Evolutionary conservation across 768 basidiomycete species (phyloP).

Genomic region (Mycena floridula): DNA sequence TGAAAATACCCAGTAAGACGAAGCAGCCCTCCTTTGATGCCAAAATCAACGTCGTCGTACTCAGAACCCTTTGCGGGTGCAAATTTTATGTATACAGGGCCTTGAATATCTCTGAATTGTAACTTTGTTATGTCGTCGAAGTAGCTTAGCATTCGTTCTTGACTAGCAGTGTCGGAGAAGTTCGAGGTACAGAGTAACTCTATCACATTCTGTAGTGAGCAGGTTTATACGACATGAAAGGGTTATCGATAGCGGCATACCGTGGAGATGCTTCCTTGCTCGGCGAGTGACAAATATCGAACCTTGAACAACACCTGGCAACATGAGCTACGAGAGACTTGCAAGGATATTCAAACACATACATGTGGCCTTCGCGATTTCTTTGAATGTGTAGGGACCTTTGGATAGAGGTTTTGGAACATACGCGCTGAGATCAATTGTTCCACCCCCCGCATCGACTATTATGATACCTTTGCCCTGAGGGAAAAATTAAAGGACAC

Average conservation of each 20-base stretch:
- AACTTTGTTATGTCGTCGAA: slow-evolving; percentile 36
- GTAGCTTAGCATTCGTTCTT: too few relatives aligned
- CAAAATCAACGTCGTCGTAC: slow-evolving; percentile 30
- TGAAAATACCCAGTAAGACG: slow-evolving; percentile 31
- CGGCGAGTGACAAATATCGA: slow-evolving; percentile 31
- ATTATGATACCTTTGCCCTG: slow-evolving; percentile 19
- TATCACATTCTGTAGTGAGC: too few relatives aligned
- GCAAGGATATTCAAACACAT: not conserved
- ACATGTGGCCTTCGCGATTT: slow-evolving; percentile 8
- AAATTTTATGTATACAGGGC: slow-evolving; percentile 34
- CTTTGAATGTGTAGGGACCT: slow-evolving; percentile 30
- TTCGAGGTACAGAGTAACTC: too few relatives aligned
- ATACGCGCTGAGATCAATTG: slow-evolving; percentile 36
- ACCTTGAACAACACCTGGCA: slow-evolving; percentile 33
- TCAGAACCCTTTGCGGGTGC: slow-evolving; percentile 31
- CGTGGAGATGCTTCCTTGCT: slow-evolving; percentile 22
- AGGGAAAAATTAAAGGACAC: not conserved
- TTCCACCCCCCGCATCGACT: slow-evolving; percentile 47
- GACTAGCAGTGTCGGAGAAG: too few relatives aligned
- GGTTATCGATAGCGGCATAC: slow-evolving; percentile 11
- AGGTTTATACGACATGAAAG: too few relatives aligned
- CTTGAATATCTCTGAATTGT: slow-evolving; percentile 33
- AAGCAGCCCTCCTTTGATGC: slow-evolving; percentile 33
- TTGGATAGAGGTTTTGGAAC: slow-evolving; percentile 6
- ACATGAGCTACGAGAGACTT: not conserved